Evolutionary conservation across 129 eudicot genomes (phyloP).

Genomic region (Flaveria linearis): DNA sequence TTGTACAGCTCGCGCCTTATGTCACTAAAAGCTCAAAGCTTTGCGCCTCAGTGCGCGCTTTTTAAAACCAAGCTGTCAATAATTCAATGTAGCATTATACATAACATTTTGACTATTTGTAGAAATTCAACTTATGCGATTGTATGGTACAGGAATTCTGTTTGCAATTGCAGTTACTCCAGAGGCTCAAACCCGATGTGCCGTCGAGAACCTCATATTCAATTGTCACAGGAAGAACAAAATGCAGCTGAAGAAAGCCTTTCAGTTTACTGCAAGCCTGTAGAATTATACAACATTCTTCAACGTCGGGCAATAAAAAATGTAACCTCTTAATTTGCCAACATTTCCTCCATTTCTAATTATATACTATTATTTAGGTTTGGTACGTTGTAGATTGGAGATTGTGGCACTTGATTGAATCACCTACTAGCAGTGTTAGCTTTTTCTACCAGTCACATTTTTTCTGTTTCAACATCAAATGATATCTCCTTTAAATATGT

Average conservation of each 20-base stretch:
- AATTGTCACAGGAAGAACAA: constrained; percentile 76
- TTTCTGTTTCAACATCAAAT: neutral
- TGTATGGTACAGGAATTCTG: constrained; percentile 66
- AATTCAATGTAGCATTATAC: neutral
- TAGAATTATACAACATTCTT: constrained; percentile 89
- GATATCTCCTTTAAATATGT: constrained; percentile 1
- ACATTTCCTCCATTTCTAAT: neutral
- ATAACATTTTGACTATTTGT: neutral
- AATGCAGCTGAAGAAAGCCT: constrained; percentile 91
- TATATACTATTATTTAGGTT: constrained; percentile 16
- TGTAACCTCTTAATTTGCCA: constrained; percentile 40
- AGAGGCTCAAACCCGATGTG: constrained; percentile 70
- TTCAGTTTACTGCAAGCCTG: constrained; percentile 87
- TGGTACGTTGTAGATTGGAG: constrained; percentile 15
- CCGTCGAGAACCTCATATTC: constrained; percentile 61
- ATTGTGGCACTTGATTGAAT: constrained; percentile 14
- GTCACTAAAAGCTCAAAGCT: too few relatives aligned
- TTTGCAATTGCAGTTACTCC: constrained; percentile 71
- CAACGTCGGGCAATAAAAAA: constrained; percentile 74
- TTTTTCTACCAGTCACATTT: neutral
- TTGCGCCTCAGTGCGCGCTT: too few relatives aligned
- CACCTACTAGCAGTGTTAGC: neutral
- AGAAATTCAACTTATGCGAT: constrained; percentile 36
- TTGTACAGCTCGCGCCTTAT: too few relatives aligned
- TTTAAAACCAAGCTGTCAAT: too few relatives aligned